These are phyloP conservation scores for Amanita subjunquillea DNA, from an alignment of 768 basidiomycete genomes.

Conservation along the genomic window DNA sequence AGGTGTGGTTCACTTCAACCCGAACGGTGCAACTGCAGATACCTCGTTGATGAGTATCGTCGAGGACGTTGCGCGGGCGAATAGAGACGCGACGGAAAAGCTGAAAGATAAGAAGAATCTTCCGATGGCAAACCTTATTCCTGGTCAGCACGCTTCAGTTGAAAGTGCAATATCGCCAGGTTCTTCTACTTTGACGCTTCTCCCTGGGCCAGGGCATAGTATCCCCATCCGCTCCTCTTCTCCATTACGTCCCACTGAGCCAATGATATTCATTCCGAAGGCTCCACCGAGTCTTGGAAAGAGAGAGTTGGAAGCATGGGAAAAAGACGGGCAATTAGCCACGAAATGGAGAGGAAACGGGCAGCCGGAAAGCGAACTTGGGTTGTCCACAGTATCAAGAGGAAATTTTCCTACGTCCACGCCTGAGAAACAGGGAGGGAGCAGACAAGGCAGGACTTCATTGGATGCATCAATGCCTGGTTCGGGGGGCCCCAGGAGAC, in stretches of 20 bases:
- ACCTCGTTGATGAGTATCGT: slow-evolving; percentile 49
- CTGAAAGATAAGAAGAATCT: slow-evolving; percentile 6
- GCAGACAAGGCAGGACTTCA: neutral
- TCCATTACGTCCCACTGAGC: neutral
- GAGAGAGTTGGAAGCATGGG: slow-evolving; percentile 17
- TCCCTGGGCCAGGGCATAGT: neutral
- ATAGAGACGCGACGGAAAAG: slow-evolving; percentile 15
- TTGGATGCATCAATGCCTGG: neutral
- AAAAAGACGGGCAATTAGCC: slow-evolving; percentile 5
- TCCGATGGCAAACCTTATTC: neutral
- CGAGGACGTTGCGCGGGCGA: slow-evolving; percentile 39
- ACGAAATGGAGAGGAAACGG: neutral
- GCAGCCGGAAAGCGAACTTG: neutral
- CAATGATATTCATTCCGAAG: slow-evolving; percentile 7
- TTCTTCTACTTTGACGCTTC: neutral
- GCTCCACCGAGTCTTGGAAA: slow-evolving; percentile 36
- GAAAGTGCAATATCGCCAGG: neutral
- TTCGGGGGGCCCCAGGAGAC: slow-evolving; percentile 5
- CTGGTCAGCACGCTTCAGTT: neutral
- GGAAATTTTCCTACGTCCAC: slow-evolving; percentile 6
- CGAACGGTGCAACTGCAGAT: slow-evolving; percentile 5
- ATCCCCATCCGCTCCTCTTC: neutral
- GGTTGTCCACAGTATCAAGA: slow-evolving; percentile 3
- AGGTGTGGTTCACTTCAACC: neutral
- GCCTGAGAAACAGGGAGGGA: neutral